A percentile compares a stretch with the other conserved stretches of the same genome.
phyloP scores from a whole-genome alignment of 352 stramenopile species.

The Lagenidium sp. region DNA sequence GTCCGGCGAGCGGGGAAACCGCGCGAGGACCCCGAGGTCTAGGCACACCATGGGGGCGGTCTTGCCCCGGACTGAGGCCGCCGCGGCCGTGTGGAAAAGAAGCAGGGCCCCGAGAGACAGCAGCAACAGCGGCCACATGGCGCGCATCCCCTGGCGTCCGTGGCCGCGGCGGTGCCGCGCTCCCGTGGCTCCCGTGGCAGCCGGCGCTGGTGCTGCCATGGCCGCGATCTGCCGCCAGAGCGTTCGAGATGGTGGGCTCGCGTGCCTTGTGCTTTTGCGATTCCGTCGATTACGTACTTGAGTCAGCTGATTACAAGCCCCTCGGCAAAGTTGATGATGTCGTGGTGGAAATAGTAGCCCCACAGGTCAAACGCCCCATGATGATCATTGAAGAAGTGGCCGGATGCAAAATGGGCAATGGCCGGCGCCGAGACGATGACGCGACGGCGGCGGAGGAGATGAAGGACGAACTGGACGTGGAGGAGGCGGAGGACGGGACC shows the following conservation, averaged over 20 bases:
- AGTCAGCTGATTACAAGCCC: no score
- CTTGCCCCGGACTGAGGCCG: neutral
- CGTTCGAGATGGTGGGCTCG: no score
- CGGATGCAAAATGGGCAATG: conserved; percentile 6
- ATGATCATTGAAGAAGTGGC: no score
- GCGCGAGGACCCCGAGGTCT: conserved; percentile 7
- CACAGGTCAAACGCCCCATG: no score
- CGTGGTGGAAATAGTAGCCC: no score
- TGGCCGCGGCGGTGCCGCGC: neutral
- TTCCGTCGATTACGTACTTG: no score
- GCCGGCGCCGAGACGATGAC: neutral
- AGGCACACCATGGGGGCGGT: neutral
- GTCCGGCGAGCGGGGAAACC: neutral
- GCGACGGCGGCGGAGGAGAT: conserved; percentile 5
- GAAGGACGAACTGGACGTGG: conserved; percentile 1
- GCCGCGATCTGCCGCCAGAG: no score
- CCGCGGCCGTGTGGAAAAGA: neutral
- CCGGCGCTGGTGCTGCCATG: no score
- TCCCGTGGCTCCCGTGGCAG: no score
- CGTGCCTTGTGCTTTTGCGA: no score
- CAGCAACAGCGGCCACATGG: no score
- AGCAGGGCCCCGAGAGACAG: neutral
- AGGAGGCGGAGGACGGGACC: conserved; percentile 3
- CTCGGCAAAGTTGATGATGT: no score
- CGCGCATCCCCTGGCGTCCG: neutral